A percentile compares a stretch with the other conserved stretches of the same genome.
Evolutionary conservation across 352 stramenopile genomes (phyloP).

Genomic region (Pythium rishiriense): DNA sequence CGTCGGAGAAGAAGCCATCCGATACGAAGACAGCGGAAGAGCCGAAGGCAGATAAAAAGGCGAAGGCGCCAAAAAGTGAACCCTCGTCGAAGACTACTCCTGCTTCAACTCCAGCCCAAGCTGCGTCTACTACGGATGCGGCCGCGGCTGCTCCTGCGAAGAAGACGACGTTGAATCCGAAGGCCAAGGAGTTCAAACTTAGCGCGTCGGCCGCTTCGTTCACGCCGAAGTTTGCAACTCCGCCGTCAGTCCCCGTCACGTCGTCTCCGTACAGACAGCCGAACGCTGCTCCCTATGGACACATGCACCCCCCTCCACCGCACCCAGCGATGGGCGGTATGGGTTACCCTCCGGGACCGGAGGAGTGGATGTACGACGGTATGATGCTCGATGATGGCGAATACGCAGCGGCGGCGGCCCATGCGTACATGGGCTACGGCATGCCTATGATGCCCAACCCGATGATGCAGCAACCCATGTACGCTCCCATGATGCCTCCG

Average conservation of each 20-base stretch:
- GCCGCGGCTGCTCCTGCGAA: slow-evolving; percentile 9
- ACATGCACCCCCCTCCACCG: slow-evolving; percentile 35
- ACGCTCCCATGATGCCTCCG: slow-evolving; percentile 68
- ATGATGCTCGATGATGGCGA: slow-evolving; percentile 50
- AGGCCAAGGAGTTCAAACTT: slow-evolving; percentile 88
- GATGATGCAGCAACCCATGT: slow-evolving; percentile 66
- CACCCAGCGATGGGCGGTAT: slow-evolving; percentile 41
- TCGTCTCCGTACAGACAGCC: slow-evolving; percentile 54
- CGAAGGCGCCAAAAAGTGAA: slow-evolving; percentile 7
- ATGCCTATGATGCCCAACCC: slow-evolving; percentile 60
- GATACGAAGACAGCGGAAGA: slow-evolving; percentile 13
- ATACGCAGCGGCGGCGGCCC: slow-evolving; percentile 43
- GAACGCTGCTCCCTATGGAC: slow-evolving; percentile 33
- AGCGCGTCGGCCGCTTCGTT: slow-evolving; percentile 64
- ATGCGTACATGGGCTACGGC: slow-evolving; percentile 70
- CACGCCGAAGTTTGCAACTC: slow-evolving; percentile 56
- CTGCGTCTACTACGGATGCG: slow-evolving; percentile 18
- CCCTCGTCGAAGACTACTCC: not conserved
- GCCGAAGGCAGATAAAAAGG: slow-evolving; percentile 22
- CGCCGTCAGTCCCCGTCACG: slow-evolving; percentile 12
- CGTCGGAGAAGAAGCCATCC: slow-evolving; percentile 8
- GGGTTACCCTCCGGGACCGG: slow-evolving; percentile 50
- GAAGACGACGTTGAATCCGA: slow-evolving; percentile 81
- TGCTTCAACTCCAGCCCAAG: not conserved
- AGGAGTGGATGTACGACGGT: slow-evolving; percentile 80